phyloP scores from a whole-genome alignment of 805 yeast species.

The Saccharomycopsis babjevae region DNA sequence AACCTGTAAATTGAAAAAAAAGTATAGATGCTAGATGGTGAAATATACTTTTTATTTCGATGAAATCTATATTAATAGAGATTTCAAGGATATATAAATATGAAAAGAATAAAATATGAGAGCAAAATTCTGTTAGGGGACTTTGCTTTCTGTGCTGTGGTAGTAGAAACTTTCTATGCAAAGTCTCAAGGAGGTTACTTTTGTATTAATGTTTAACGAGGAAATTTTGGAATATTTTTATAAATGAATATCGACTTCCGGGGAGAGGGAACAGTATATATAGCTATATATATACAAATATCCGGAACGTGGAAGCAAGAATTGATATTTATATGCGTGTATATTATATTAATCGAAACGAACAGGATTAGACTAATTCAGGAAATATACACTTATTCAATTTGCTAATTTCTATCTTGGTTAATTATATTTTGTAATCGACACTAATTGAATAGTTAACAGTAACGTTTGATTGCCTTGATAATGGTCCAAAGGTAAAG shows the following conservation, averaged over 20 bases:
- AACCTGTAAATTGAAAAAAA: constrained; percentile 17
- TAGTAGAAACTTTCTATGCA: constrained; percentile 13
- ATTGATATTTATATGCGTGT: not conserved
- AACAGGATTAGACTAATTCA: too few species aligned
- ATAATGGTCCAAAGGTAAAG: too few species aligned
- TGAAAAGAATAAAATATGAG: not conserved
- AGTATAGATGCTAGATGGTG: constrained; percentile 4
- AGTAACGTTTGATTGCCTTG: too few species aligned
- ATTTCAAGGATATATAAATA: not conserved
- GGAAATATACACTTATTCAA: too few species aligned
- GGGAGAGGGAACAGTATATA: not conserved
- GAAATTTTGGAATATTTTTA: constrained; percentile 9
- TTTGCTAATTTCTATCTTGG: too few species aligned
- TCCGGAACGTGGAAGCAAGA: too few species aligned
- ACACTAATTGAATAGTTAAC: too few species aligned
- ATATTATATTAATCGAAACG: not conserved
- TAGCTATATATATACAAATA: not conserved
- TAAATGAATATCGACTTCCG: not conserved
- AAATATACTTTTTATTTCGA: constrained; percentile 15
- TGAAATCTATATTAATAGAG: not conserved
- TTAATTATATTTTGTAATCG: too few species aligned
- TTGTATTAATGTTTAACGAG: constrained; percentile 9
- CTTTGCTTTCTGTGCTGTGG: constrained; percentile 13
- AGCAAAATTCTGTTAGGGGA: constrained; percentile 14
- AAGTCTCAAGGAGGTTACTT: constrained; percentile 9